These are phyloP conservation scores for Ophiostoma quercus DNA, from an alignment of 2,329 filamentous ascomycete genomes.

Conservation along the genomic window DNA sequence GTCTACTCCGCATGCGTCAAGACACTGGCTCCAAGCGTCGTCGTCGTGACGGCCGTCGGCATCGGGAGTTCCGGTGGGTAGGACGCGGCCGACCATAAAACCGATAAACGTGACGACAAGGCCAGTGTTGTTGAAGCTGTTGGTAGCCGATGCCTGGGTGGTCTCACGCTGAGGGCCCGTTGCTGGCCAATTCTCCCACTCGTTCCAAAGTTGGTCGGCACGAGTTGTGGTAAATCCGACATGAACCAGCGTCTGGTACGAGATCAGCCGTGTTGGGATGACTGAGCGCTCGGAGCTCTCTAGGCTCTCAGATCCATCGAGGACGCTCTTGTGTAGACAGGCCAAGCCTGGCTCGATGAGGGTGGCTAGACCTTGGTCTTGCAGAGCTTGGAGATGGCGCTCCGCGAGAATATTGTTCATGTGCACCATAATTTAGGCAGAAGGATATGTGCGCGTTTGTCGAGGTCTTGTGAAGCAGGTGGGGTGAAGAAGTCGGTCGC, in stretches of 20 bases:
- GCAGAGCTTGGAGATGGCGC: not conserved
- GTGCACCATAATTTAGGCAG: not conserved
- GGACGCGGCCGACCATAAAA: not conserved
- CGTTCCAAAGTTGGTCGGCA: not conserved
- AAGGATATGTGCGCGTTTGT: no score
- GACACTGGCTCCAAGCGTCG: not conserved
- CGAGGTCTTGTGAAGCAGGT: no score
- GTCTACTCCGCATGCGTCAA: not conserved
- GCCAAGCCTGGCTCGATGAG: not conserved
- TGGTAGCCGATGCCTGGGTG: no score
- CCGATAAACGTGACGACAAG: not conserved
- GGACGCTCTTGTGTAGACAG: not conserved
- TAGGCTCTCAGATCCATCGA: not conserved
- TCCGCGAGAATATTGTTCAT: not conserved
- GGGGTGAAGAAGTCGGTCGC: no score
- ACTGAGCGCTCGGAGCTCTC: no score
- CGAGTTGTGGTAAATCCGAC: not conserved
- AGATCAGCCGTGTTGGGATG: not conserved
- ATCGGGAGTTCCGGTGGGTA: not conserved
- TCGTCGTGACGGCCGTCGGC: not conserved
- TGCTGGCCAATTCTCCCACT: not conserved
- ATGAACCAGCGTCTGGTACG: not conserved
- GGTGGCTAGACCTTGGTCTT: not conserved
- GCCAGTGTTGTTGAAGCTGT: no score
- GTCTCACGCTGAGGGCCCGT: not conserved